These are phyloP conservation scores for Podaxis sp. DNA, from an alignment of 768 basidiomycete species.

Conservation along the genomic window DNA sequence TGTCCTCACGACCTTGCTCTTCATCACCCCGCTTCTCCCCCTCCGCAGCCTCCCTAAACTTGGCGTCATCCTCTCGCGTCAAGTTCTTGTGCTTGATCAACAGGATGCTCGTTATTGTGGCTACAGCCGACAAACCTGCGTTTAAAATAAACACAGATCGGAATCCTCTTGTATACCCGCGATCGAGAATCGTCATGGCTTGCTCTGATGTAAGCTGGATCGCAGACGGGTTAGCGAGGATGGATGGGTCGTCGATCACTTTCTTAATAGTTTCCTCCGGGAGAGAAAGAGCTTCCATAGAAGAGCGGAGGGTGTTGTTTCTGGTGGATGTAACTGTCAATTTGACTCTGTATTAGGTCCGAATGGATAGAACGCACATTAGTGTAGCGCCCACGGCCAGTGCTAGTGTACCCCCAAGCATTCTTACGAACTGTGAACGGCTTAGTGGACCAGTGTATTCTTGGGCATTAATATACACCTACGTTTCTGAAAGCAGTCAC, in stretches of 20 bases:
- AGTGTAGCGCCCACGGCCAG: conserved; percentile 63
- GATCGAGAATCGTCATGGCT: conserved; percentile 41
- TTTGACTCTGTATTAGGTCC: background rate
- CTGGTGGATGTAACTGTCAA: conserved; percentile 20
- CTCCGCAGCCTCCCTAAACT: conserved; percentile 44
- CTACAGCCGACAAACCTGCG: conserved; percentile 45
- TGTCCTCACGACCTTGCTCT: background rate
- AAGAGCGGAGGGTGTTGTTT: conserved; percentile 48
- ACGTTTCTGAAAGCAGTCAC: conserved; percentile 71
- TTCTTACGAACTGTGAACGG: conserved; percentile 54
- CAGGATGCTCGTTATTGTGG: conserved; percentile 52
- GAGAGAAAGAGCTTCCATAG: conserved; percentile 39
- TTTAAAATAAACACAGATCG: background rate
- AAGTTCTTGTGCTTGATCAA: conserved; percentile 67
- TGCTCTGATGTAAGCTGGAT: conserved; percentile 36
- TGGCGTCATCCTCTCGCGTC: conserved; percentile 54
- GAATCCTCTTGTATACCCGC: conserved; percentile 35
- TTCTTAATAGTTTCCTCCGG: conserved; percentile 36
- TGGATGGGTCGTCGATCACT: conserved; percentile 50
- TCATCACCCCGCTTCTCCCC: conserved; percentile 16
- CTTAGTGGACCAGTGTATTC: background rate
- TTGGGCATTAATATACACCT: background rate
- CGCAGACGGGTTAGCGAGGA: conserved; percentile 29
- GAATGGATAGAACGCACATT: conserved; percentile 35
- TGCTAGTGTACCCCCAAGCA: conserved; percentile 68